Base-by-base conservation (phyloP, 257 asterid species). In the Solanum paucissectum region DNA sequence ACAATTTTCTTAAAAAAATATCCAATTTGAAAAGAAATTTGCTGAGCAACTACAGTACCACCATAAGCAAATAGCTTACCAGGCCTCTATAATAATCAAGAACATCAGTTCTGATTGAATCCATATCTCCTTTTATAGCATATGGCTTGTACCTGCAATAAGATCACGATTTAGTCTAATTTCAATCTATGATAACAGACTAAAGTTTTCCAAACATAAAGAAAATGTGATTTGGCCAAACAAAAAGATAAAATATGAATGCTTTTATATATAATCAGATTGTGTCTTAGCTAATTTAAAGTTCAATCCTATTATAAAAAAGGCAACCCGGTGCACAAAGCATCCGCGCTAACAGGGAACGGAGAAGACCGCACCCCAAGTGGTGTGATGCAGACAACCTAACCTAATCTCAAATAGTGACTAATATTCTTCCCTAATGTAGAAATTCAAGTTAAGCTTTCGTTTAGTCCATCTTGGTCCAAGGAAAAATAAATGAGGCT, bases 71-170 rank as follows among this genome's bases (percentile, higher is more conserved):
- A 27, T 33, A 84, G 86, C 93, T 90, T 90, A 93, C 98, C 93
- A 89, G 71, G 69, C 90, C 81, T 88, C 85, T 89, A 90, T 96
- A 97, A 91, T 94, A 97, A 27, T 77, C 90, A 90, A 91, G 87
- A 87, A 97, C 99, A 11, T 97, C 99, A 38, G 90, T 88, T 90
- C 99, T 92, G 83, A 96, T 90, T 4, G 99, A 97, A 91, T 97
- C 99, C 98, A 96, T 88, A 88, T 96, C 98, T 87, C 99, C 99
- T 91, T 95, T 97, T 73, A 97, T 95, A 62, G 89, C 90, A 90
- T 94, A 96, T 68, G 99, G 99, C 90, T 91, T 94, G 88, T 92
- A 95, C 96, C 99, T 95, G 91, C 71, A 90, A 83, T 87, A 89
- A 21, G 88, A 76, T 77, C 79, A 89, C 16, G 23, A 75, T 55